phyloP scores from a whole-genome alignment of 1,139 yeast genomes.

The Zygoascus sp. region DNA sequence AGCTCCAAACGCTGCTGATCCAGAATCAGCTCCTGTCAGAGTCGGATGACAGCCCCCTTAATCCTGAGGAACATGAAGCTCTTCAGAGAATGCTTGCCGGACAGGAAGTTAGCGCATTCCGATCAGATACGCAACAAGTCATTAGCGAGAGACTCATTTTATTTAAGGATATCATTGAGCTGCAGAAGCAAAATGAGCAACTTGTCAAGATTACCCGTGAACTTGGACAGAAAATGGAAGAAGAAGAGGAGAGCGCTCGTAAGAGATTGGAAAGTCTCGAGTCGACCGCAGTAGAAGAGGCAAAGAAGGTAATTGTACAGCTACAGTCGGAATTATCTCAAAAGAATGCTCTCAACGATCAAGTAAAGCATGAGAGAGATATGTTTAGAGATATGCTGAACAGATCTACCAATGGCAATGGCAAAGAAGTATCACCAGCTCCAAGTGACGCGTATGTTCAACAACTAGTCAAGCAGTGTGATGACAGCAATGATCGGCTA shows the following conservation, averaged over 20 bases:
- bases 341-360: constrained; percentile 46
- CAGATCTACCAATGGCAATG: constrained; percentile 12
- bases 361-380: constrained; percentile 62
- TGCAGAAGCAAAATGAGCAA: constrained; percentile 71
- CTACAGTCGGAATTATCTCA: constrained; percentile 60
- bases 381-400: constrained; percentile 48
- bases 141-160: constrained; percentile 70
- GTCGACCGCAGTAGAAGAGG: constrained; percentile 63
- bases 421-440: constrained; percentile 11
- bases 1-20: constrained; percentile 66
- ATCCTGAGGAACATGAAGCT: constrained; percentile 53
- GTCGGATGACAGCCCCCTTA: constrained; percentile 50
- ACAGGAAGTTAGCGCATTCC: constrained; percentile 24
- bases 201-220: constrained; percentile 62
- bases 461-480: constrained; percentile 36
- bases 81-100: constrained; percentile 42
- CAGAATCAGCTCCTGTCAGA: constrained; percentile 53
- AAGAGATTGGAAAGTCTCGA: constrained; percentile 47
- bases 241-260: constrained; percentile 41
- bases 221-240: constrained; percentile 65
- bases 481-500: constrained; percentile 32
- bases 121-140: constrained; percentile 32
- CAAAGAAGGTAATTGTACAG: constrained; percentile 67
- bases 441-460: constrained; percentile 31
- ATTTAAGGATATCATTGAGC: constrained; percentile 61